Conservation (phyloP, 2,329 filamentous ascomycete species). For the Monosporascus sp. region DNA sequence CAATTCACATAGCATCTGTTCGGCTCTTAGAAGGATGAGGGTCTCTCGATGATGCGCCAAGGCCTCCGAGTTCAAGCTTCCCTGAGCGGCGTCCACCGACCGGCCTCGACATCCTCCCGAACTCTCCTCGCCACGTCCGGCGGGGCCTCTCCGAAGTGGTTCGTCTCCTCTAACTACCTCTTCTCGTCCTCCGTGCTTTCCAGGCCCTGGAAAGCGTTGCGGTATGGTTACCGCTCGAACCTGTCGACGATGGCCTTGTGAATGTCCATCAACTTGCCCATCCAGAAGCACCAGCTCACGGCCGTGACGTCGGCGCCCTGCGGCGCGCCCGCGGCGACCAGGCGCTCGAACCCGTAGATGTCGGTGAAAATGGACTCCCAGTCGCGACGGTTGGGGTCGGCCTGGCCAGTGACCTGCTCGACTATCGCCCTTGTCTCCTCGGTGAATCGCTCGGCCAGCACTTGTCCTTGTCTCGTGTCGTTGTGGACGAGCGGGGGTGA, state of each 20-base stretch:
- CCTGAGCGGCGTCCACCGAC: conserved; percentile 18
- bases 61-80: neutral
- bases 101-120: conserved; percentile 6
- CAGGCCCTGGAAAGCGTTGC: conserved; percentile 18
- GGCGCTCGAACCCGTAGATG: conserved; percentile 16
- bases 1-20: too few relatives aligned
- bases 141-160: conserved; percentile 9
- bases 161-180: conserved; percentile 14
- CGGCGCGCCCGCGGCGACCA: conserved; percentile 9
- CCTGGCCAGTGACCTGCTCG: conserved; percentile 12
- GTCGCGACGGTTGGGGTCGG: conserved; percentile 13
- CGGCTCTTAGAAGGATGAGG: too few relatives aligned
- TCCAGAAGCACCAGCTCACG: conserved; percentile 14
- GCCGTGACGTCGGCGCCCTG: neutral
- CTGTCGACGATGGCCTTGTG: conserved; percentile 21
- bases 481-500: conserved; percentile 21
- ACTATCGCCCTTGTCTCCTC: conserved; percentile 17
- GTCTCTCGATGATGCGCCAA: too few relatives aligned
- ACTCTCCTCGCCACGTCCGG: conserved; percentile 9
- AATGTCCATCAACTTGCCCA: conserved; percentile 19
- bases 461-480: conserved; percentile 7
- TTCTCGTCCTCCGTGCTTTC: conserved; percentile 17
- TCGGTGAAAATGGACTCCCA: conserved; percentile 10
- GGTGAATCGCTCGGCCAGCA: conserved; percentile 9
- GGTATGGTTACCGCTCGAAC: conserved; percentile 24